Evolutionary conservation across 495 filamentous ascomycete species (phyloP).

Genomic region (Podospora tetraspora): DNA sequence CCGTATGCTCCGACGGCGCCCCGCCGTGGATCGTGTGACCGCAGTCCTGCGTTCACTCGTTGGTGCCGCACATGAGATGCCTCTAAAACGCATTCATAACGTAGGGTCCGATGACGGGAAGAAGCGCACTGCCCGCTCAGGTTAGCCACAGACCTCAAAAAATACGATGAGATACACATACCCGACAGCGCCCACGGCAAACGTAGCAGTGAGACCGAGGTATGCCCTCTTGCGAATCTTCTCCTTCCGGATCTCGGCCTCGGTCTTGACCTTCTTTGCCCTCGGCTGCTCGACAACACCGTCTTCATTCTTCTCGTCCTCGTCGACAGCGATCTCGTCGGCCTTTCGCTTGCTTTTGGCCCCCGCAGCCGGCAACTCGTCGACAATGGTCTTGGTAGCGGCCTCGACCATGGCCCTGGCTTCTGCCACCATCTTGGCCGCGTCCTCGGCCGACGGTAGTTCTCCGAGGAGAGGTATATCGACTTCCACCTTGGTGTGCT

Average conservation of each 20-base stretch:
- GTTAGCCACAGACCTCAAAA: constrained; percentile 8
- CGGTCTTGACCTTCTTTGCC: constrained; percentile 68
- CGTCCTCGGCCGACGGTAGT: constrained; percentile 65
- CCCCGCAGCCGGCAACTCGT: constrained; percentile 32
- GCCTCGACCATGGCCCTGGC: constrained; percentile 88
- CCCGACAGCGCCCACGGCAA: constrained; percentile 66
- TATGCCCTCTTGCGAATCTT: constrained; percentile 76
- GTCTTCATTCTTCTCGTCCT: constrained; percentile 35
- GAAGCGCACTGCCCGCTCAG: constrained; percentile 20
- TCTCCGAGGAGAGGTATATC: constrained; percentile 61
- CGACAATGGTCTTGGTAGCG: constrained; percentile 54
- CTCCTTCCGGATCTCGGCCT: constrained; percentile 74
- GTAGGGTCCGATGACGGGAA: constrained; percentile 53
- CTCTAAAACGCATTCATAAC: constrained; percentile 43
- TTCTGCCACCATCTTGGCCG: constrained; percentile 73
- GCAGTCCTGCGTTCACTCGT: not conserved
- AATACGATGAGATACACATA: constrained; percentile 47
- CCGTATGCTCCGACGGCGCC: not conserved
- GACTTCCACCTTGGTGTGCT: constrained; percentile 71
- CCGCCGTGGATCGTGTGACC: not conserved
- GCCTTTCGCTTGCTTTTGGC: constrained; percentile 74
- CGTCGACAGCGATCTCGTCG: constrained; percentile 57
- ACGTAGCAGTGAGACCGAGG: constrained; percentile 74
- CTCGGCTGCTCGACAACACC: constrained; percentile 53
- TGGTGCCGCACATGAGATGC: not conserved